phyloP scores from a whole-genome alignment of 163 green algal genomes.

The Scenedesmus sp. region DNA sequence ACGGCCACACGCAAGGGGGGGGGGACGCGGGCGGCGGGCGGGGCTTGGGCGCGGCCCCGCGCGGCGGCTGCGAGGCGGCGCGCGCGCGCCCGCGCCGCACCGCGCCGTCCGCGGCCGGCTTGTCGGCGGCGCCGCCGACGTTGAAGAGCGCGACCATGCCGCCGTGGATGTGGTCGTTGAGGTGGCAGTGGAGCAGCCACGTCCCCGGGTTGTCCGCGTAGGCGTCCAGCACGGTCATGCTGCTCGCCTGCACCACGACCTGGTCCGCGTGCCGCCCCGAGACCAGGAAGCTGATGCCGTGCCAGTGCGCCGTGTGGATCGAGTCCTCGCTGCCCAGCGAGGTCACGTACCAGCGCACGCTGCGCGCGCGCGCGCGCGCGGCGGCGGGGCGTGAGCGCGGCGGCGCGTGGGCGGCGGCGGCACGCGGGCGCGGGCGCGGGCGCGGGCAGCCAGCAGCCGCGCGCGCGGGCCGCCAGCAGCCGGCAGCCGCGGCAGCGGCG shows the following conservation, averaged over 20 bases:
- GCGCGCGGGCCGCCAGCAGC: too few relatives aligned
- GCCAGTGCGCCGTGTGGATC: conserved; percentile 83
- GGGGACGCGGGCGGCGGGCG: too few relatives aligned
- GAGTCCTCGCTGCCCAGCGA: conserved; percentile 72
- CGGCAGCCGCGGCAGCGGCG: too few relatives aligned
- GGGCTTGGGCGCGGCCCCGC: too few relatives aligned
- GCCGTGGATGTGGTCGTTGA: conserved; percentile 65
- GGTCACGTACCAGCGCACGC: conserved; percentile 75
- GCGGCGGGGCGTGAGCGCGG: too few relatives aligned
- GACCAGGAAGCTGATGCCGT: conserved; percentile 65
- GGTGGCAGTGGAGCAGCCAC: conserved; percentile 79
- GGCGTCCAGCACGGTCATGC: conserved; percentile 29
- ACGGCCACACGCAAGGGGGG: too few relatives aligned
- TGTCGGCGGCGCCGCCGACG: background rate
- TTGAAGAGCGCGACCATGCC: conserved; percentile 69
- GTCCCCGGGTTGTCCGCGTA: conserved; percentile 57
- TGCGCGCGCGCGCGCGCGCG: background rate
- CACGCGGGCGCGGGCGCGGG: too few relatives aligned
- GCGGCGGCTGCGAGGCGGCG: background rate
- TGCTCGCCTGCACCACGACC: conserved; percentile 37
- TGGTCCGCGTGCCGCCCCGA: conserved; percentile 55
- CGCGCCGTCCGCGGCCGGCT: conserved; percentile 7
- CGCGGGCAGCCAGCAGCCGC: too few relatives aligned
- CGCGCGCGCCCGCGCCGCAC: conserved; percentile 4
- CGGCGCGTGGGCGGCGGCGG: too few relatives aligned